Evolutionary conservation across 2,329 filamentous ascomycete species (phyloP).

Genomic region (Macrophomina tecta): DNA sequence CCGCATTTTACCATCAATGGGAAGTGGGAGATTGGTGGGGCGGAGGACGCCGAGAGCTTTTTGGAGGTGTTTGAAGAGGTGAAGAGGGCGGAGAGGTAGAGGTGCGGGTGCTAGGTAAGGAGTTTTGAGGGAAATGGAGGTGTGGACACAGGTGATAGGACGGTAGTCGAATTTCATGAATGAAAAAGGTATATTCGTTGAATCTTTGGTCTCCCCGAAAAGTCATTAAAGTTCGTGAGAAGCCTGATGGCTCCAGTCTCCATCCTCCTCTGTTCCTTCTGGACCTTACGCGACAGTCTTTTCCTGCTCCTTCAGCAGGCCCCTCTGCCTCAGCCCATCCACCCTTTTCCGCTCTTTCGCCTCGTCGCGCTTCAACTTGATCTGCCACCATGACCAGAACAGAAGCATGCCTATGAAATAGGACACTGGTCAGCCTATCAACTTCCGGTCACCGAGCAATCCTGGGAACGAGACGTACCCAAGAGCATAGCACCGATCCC

Average conservation of each 20-base stretch:
- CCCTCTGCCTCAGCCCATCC: constrained; percentile 29
- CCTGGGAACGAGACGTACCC: constrained; percentile 18
- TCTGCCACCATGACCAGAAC: constrained; percentile 33
- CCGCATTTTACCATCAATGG: constrained; percentile 78
- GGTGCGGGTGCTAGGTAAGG: background rate
- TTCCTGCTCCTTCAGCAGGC: constrained; percentile 28
- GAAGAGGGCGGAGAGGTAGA: constrained; percentile 49
- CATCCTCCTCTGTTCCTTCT: too few species aligned
- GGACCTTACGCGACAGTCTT: background rate
- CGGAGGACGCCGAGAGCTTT: constrained; percentile 73
- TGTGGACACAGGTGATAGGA: too few species aligned
- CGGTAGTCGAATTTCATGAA: background rate
- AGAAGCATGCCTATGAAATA: constrained; percentile 28
- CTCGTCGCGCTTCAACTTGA: constrained; percentile 30
- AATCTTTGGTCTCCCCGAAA: background rate
- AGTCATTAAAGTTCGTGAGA: background rate
- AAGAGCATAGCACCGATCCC: constrained; percentile 31
- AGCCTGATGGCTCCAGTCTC: background rate
- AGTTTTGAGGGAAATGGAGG: too few species aligned
- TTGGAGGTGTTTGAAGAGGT: constrained; percentile 69
- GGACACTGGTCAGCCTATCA: background rate
- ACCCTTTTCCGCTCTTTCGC: constrained; percentile 30
- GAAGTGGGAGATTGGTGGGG: constrained; percentile 70
- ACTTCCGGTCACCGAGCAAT: background rate
- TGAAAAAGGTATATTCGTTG: constrained; percentile 4